Base-by-base conservation (phyloP, 352 stramenopile species). In the Aphanomyces euteiches region DNA sequence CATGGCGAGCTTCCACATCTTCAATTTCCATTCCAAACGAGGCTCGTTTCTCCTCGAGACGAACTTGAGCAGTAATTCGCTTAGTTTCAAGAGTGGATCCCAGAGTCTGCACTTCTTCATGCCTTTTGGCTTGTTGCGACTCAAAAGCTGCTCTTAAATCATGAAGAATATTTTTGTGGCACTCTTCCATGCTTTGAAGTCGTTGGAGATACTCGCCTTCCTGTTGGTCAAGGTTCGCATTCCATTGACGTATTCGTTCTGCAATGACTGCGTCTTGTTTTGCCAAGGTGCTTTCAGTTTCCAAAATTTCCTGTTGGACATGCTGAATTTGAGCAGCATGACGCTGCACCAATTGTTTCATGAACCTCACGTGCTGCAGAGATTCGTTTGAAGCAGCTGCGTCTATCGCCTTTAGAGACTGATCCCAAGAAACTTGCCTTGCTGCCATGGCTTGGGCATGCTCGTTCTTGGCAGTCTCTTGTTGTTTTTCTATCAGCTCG, bases 361-460 rank as follows among this genome's bases (percentile, higher is more conserved):
- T 66, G 58, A 66, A 66, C 28, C 58, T 38, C 15, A 41, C 58
- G 37, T 66, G 58, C 19, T 38, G 28, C 36, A 53, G 7, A 38
- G 58, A 48, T 17, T 66, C 58, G 38, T 66, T 15, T 38, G 40
- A 28, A n/a, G 58, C 58, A 4, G 34, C 38, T 3, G 58, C 39
- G 37, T 66, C 58, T 7, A 66, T 28, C 36, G 34, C 39, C 36
- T 38, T 41, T 17, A 66, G 38, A 15, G 19, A 41, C 4, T 15
- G 39, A 0, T 43, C 13, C 7, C 36, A 53, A 13, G 36, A 17
- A 7, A n/a, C 58, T 4, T 47, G 39, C 8, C 28, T 10, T 21
- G 21, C 36, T 7, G 58, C 58, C 28, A 66, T 58, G 8, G 50
- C 50, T 10, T 58, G 50, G 7, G 39, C 39, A 19, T 66, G 58